Percentiles rank a stretch among this genome's conserved stretches.
Evolutionary conservation across 352 stramenopile species (phyloP).

Genomic region (Phytophthora cryptogea): DNA sequence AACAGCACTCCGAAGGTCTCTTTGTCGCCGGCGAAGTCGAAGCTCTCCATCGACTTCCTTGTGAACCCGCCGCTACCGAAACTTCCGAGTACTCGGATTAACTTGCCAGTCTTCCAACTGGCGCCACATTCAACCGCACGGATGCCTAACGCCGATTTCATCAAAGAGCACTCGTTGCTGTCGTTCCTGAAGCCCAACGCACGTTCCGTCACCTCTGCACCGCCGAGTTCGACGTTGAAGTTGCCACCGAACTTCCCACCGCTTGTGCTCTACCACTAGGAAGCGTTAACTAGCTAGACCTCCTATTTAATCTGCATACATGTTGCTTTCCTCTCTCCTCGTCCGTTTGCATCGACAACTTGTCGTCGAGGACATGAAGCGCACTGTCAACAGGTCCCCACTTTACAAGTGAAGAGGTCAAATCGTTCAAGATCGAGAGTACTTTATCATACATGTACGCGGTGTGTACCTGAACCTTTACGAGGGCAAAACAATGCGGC

Average conservation of each 20-base stretch:
- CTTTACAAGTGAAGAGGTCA: background rate
- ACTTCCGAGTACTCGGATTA: slow-evolving; percentile 1
- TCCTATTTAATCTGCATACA: slow-evolving; percentile 19
- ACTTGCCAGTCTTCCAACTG: slow-evolving; percentile 3
- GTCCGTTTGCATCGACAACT: background rate
- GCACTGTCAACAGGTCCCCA: slow-evolving; percentile 1
- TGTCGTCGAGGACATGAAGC: background rate
- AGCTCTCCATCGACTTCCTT: slow-evolving; percentile 63
- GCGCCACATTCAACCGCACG: background rate
- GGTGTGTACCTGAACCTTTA: no score
- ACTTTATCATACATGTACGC: no score
- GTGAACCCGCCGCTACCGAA: slow-evolving; percentile 35
- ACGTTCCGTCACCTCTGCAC: background rate
- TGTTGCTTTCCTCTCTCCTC: slow-evolving; percentile 1
- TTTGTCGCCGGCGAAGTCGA: slow-evolving; percentile 37
- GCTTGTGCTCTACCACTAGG: slow-evolving; percentile 29
- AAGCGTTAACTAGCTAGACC: background rate
- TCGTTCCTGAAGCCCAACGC: slow-evolving; percentile 30
- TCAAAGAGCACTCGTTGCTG: slow-evolving; percentile 26
- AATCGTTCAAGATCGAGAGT: slow-evolving; percentile 11
- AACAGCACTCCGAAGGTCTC: slow-evolving; percentile 7
- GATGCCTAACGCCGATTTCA: slow-evolving; percentile 5
- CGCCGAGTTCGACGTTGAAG: slow-evolving; percentile 12
- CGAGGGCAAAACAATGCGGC: no score
- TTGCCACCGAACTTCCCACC: slow-evolving; percentile 14